Percentiles rank a stretch among this genome's conserved stretches.
These are phyloP conservation scores for Talaromyces piceae DNA, from an alignment of 2,329 filamentous ascomycete species.

Conservation along the genomic window DNA sequence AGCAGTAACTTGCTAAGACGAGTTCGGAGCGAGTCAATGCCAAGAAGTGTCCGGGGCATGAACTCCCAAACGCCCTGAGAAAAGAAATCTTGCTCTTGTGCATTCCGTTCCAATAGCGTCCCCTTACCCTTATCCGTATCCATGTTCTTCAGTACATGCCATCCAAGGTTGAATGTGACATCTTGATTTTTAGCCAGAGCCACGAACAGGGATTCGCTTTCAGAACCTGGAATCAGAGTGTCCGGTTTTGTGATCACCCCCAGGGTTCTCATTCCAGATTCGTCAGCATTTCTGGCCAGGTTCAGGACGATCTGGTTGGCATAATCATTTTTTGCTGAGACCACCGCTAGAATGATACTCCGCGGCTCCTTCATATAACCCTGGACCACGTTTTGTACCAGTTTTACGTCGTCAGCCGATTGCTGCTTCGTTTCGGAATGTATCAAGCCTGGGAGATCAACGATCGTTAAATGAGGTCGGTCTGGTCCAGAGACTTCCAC, in stretches of 20 bases:
- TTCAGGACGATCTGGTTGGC: slow-evolving; percentile 33
- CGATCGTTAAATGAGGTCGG: slow-evolving; percentile 53
- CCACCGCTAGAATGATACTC: slow-evolving; percentile 42
- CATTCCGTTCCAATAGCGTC: slow-evolving; percentile 22
- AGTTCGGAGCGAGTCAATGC: slow-evolving; percentile 28
- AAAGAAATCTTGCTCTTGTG: slow-evolving; percentile 1
- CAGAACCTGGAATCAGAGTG: slow-evolving; percentile 27
- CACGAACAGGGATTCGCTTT: slow-evolving; percentile 28
- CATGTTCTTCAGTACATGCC: slow-evolving; percentile 44
- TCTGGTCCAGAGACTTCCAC: slow-evolving; percentile 40
- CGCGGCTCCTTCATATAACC: slow-evolving; percentile 36
- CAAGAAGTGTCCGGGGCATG: slow-evolving; percentile 17
- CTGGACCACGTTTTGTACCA: slow-evolving; percentile 42
- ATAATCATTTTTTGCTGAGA: slow-evolving; percentile 38
- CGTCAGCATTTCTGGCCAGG: slow-evolving; percentile 29
- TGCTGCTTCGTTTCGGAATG: slow-evolving; percentile 48
- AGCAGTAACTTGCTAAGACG: slow-evolving; percentile 33
- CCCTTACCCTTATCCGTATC: slow-evolving; percentile 27
- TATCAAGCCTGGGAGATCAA: slow-evolving; percentile 55
- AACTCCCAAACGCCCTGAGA: not conserved
- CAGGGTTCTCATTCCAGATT: slow-evolving; percentile 26
- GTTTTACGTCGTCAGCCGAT: slow-evolving; percentile 46
- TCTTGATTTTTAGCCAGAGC: slow-evolving; percentile 36
- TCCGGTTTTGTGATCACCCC: slow-evolving; percentile 46
- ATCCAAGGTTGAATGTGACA: slow-evolving; percentile 38